These are phyloP conservation scores for Metarhizium guizhouense DNA, from an alignment of 2,329 filamentous ascomycete species.

Conservation along the genomic window DNA sequence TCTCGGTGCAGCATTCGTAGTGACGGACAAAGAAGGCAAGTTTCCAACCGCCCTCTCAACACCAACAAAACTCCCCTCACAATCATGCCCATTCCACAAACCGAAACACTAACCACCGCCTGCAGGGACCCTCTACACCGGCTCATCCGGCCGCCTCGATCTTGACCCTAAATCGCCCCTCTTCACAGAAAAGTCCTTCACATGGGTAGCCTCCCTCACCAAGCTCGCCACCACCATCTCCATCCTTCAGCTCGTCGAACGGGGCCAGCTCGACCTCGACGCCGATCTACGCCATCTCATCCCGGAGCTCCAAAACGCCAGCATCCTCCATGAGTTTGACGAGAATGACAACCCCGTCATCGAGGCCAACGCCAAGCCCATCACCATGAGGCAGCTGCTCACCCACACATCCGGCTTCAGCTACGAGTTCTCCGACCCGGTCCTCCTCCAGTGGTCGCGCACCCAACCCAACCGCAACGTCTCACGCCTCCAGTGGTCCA, in stretches of 20 bases:
- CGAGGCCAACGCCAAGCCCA: slow-evolving; percentile 24
- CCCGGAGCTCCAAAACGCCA: slow-evolving; percentile 23
- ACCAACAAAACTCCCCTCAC: background rate
- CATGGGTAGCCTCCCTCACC: slow-evolving; percentile 32
- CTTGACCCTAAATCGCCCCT: slow-evolving; percentile 17
- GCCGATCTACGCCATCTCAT: slow-evolving; percentile 24
- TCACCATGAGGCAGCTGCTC: slow-evolving; percentile 35
- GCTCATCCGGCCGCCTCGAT: slow-evolving; percentile 25
- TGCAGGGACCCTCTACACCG: slow-evolving; percentile 25
- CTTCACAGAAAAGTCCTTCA: slow-evolving; percentile 25
- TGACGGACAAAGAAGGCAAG: slow-evolving; percentile 22
- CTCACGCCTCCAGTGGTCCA: slow-evolving; percentile 22
- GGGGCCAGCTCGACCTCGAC: slow-evolving; percentile 24
- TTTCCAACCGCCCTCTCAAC: background rate
- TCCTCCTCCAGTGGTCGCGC: slow-evolving; percentile 30
- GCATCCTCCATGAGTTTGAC: slow-evolving; percentile 29
- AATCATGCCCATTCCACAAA: background rate
- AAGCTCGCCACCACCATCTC: slow-evolving; percentile 30
- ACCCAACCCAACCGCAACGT: slow-evolving; percentile 20
- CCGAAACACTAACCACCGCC: background rate
- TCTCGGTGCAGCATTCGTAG: slow-evolving; percentile 27
- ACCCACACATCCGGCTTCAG: slow-evolving; percentile 40
- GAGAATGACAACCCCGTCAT: slow-evolving; percentile 26
- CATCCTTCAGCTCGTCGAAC: slow-evolving; percentile 32
- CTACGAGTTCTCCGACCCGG: slow-evolving; percentile 32